A percentile compares a stretch with the other conserved stretches of the same genome.
Evolutionary conservation across 768 basidiomycete species (phyloP).

Genomic region (Boletus fagicola): DNA sequence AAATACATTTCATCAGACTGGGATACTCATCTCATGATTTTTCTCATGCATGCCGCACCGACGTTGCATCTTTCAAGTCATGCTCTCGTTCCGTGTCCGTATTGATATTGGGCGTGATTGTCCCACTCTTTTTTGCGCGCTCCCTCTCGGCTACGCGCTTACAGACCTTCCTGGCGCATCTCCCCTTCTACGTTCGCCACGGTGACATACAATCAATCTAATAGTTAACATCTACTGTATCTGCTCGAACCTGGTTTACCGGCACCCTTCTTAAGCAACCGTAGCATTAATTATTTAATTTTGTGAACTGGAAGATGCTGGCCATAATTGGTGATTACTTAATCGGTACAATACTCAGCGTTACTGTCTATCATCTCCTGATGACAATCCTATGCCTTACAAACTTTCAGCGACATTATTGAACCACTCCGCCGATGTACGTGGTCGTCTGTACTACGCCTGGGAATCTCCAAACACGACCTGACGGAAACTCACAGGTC

Average conservation of each 20-base stretch:
- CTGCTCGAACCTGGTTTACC: no score
- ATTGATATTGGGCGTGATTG: neutral
- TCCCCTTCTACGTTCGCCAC: no score
- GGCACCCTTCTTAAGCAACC: no score
- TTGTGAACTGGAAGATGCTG: no score
- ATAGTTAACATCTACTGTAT: no score
- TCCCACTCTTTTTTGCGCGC: no score
- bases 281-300: no score
- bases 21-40: neutral
- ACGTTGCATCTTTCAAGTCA: neutral
- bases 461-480: conserved; percentile 5
- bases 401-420: conserved; percentile 72
- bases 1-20: neutral
- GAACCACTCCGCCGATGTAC: conserved; percentile 73
- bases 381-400: conserved; percentile 53
- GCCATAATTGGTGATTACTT: neutral
- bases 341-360: neutral
- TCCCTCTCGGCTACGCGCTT: no score
- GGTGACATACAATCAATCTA: no score
- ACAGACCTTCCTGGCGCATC: no score
- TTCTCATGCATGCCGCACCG: no score
- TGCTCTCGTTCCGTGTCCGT: neutral
- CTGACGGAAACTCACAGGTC: conserved; percentile 53
- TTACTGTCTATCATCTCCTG: neutral
- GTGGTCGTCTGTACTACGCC: conserved; percentile 26